Evolutionary conservation across 148 eudicot species (phyloP).

Genomic region (Vaccinium corymbosum): DNA sequence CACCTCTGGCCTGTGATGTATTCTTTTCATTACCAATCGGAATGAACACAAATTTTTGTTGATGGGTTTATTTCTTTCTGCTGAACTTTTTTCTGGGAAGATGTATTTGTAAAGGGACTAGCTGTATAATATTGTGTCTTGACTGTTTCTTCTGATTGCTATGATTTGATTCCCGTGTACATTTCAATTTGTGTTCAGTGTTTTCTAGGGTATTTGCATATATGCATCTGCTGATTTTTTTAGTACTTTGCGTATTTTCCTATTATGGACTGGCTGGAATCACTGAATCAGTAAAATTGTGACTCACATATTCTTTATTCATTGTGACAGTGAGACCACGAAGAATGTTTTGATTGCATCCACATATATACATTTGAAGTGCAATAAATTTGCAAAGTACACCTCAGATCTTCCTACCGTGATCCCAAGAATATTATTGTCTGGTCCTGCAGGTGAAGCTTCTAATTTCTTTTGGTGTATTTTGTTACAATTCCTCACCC

Average conservation of each 20-base stretch:
- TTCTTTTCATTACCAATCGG: neutral
- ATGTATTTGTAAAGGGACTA: neutral
- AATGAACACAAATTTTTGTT: neutral
- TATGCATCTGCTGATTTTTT: neutral
- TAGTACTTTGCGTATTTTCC: neutral
- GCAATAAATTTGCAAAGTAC: conserved; percentile 52
- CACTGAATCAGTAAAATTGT: neutral
- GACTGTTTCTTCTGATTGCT: neutral
- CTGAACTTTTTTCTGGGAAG: neutral
- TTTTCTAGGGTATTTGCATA: neutral
- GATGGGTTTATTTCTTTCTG: neutral
- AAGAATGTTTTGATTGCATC: conserved; percentile 83
- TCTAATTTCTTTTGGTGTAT: neutral
- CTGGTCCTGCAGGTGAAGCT: conserved; percentile 86
- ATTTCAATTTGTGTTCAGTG: neutral
- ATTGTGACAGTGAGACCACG: conserved; percentile 73
- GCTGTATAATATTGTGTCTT: neutral
- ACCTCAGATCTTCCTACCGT: conserved; percentile 71
- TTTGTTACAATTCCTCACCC: neutral
- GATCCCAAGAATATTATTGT: conserved; percentile 73
- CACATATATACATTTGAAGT: conserved; percentile 74
- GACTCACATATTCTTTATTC: conserved; percentile 16
- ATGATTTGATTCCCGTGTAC: neutral
- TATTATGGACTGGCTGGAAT: neutral
- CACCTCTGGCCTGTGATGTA: neutral